Evolutionary conservation across 331 rosid species (phyloP).

Genomic region (Quercus lobata): DNA sequence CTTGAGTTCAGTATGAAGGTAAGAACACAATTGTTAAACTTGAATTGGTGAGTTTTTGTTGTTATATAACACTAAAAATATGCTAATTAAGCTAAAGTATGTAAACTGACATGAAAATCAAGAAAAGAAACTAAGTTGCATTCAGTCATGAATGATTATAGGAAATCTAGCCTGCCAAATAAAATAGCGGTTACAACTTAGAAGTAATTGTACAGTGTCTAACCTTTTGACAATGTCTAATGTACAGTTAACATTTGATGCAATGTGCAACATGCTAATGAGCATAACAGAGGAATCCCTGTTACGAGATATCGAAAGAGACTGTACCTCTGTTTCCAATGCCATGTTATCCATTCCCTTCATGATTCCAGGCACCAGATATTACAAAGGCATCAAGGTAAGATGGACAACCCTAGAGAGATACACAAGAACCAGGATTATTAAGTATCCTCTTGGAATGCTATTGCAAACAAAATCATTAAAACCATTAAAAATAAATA

Average conservation of each 20-base stretch:
- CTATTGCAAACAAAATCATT: too few species aligned
- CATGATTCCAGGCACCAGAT: constrained; percentile 70
- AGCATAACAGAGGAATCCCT: constrained; percentile 52
- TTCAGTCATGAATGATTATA: neutral
- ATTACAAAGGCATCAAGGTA: constrained; percentile 68
- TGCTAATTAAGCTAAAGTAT: too few species aligned
- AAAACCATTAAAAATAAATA: too few species aligned
- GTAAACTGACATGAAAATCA: too few species aligned
- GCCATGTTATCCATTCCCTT: constrained; percentile 63
- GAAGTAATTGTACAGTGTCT: neutral
- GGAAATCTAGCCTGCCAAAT: neutral
- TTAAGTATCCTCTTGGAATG: too few species aligned
- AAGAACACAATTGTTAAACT: neutral
- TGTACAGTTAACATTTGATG: constrained; percentile 55
- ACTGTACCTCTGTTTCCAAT: constrained; percentile 41
- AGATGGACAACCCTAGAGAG: neutral
- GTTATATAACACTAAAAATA: too few species aligned
- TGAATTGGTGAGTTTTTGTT: too few species aligned
- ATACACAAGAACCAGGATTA: too few species aligned
- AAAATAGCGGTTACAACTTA: neutral
- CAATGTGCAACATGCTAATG: constrained; percentile 70
- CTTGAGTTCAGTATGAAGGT: constrained; percentile 64
- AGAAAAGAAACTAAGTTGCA: neutral
- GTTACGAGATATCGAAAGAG: constrained; percentile 46
- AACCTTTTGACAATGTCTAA: constrained; percentile 18